phyloP scores from a whole-genome alignment of 192 early-diverging fungal species.

The Linnemannia elongata region DNA sequence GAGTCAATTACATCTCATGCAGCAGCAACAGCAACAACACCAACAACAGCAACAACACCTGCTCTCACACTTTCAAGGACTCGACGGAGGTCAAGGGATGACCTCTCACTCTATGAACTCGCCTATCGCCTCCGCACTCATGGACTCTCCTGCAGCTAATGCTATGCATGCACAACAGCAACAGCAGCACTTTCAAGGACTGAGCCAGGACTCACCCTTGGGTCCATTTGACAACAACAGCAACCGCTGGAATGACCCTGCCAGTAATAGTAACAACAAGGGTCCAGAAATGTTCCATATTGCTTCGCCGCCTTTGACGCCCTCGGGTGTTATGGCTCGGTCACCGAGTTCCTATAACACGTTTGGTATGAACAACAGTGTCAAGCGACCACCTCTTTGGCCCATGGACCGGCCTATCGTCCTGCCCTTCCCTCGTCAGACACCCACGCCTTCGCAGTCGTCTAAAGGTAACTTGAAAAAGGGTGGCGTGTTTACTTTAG shows the following conservation, averaged over 20 bases:
- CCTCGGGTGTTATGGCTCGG: conserved; percentile 38
- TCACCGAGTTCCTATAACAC: conserved; percentile 31
- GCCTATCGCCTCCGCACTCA: conserved; percentile 15
- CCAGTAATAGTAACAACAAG: conserved; percentile 3
- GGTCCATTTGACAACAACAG: conserved; percentile 27
- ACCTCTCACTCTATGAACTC: conserved; percentile 21
- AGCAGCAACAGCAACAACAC: conserved; percentile 36
- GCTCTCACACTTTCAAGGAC: conserved; percentile 35
- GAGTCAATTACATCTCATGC: conserved; percentile 24
- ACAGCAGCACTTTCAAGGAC: conserved; percentile 14
- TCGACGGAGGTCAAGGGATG: conserved; percentile 31
- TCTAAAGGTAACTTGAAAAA: conserved; percentile 39
- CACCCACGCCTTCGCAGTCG: conserved; percentile 35
- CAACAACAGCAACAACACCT: conserved; percentile 33
- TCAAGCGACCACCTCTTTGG: conserved; percentile 49
- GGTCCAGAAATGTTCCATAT: conserved; percentile 49
- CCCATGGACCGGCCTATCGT: conserved; percentile 40
- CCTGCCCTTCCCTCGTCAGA: conserved; percentile 46
- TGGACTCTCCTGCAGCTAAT: conserved; percentile 18
- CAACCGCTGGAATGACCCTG: conserved; percentile 32
- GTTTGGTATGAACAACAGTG: conserved; percentile 27
- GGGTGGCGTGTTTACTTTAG: neutral
- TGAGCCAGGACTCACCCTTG: conserved; percentile 27
- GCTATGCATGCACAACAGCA: conserved; percentile 4
- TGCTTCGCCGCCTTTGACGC: conserved; percentile 45